phyloP scores from a whole-genome alignment of 2,329 filamentous ascomycete genomes.

The Claviceps sp. region DNA sequence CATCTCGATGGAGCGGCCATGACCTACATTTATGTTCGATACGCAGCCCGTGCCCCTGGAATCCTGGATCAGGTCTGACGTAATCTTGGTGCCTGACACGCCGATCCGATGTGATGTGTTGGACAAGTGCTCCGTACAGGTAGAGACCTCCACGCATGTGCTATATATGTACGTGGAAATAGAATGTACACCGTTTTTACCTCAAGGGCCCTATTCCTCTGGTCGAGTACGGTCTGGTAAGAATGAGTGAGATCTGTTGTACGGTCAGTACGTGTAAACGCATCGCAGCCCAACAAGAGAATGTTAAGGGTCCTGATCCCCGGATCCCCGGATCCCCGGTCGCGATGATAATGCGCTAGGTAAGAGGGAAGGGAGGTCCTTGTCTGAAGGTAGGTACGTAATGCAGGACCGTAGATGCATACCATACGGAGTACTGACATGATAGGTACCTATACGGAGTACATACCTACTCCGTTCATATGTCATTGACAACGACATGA shows the following conservation, averaged over 20 bases:
- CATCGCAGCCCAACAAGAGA: background rate
- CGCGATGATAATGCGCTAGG: no score
- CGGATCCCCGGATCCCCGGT: background rate
- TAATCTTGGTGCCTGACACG: background rate
- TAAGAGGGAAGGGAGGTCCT: background rate
- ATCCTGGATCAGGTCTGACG: background rate
- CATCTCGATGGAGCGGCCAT: background rate
- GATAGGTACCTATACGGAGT: background rate
- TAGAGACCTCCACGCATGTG: no score
- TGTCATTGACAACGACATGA: background rate
- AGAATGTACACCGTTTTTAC: no score
- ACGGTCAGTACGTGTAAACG: background rate
- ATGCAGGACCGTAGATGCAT: no score
- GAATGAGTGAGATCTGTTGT: no score
- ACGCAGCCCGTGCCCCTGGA: background rate
- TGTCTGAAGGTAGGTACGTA: background rate
- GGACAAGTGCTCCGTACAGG: background rate
- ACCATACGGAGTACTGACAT: no score
- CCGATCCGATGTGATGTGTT: background rate
- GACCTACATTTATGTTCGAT: slow-evolving; percentile 1
- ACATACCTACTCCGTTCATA: no score
- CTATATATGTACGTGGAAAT: no score
- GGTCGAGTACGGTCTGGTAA: no score
- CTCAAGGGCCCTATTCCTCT: no score
- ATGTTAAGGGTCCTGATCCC: background rate